Conservation (phyloP, 1,139 yeast genomes). For the Pneumocystis carinii region DNA sequence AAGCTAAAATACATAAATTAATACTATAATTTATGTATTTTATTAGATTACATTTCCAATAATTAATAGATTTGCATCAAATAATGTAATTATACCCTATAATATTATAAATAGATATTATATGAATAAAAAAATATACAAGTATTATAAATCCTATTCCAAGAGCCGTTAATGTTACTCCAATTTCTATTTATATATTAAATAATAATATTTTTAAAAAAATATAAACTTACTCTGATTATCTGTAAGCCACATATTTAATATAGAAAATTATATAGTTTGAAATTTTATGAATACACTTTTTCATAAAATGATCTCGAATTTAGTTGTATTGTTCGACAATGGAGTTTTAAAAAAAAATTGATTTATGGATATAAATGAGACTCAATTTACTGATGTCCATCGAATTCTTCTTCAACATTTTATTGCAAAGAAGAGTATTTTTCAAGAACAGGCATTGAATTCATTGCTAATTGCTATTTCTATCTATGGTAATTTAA, state of each 20-base stretch:
- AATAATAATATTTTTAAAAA: background rate
- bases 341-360: background rate
- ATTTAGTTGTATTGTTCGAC: background rate
- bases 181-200: slow-evolving; percentile 6
- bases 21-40: background rate
- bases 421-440: background rate
- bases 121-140: background rate
- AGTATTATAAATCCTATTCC: slow-evolving; percentile 42
- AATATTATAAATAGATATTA: background rate
- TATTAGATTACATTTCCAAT: slow-evolving; percentile 51
- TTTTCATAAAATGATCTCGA: background rate
- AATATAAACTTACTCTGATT: slow-evolving; percentile 6
- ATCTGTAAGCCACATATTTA: slow-evolving; percentile 11
- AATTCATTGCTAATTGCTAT: background rate
- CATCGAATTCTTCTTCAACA: background rate
- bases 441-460: background rate
- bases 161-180: slow-evolving; percentile 10
- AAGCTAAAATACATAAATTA: slow-evolving; percentile 17
- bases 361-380: background rate
- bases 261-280: background rate
- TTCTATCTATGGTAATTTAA: background rate
- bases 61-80: slow-evolving; percentile 79
- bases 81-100: slow-evolving; percentile 62
- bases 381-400: background rate
- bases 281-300: background rate